Base-by-base conservation (phyloP, 2,329 filamentous ascomycete genomes). In the Pseudopithomyces maydicus region DNA sequence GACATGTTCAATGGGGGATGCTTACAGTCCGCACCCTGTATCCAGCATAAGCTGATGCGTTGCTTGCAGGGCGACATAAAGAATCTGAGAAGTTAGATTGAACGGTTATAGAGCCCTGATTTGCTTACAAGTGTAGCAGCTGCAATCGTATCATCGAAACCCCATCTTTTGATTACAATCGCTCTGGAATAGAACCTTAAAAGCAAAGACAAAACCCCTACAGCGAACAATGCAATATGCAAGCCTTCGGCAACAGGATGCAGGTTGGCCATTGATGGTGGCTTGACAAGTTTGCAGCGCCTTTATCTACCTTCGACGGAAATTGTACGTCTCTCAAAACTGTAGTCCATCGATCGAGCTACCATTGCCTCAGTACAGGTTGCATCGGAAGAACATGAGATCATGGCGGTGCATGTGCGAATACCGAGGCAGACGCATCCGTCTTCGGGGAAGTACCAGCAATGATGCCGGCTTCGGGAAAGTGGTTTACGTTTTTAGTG, bases 21-120 rank as follows among this genome's bases (percentile, higher is more conserved):
- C 45, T 17, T 38, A 36, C 45, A 22, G 22, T 15, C 33, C 33
- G 14, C 45, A 48, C 22, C 33, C 32, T 26, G 32, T 32, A 17
- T 36, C 36, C 17, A 48, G 19, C 29, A 48, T 7, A n/a, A 46
- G 44, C n/a, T 46, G 29, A 19, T 46, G 44, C 19, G n/a, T 8
- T 12, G 44, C 44, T 46, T 46, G 44, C n/a, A 46, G 26, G 23
- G 44, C 26, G n/a, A 46, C 44, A 17, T 46, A 46, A 6, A 46
- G 26, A 35, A 46, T 4, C 44, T 46, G 14, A 3, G 19, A 15
- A 1, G 26, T 46, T 11, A 46, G 44, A 15, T 6, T 29, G 12
- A 8, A 10, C 3, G 8, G 3, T 35, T 0, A 3, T 12, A 10
- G 29, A 33, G 6, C 8, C n/a, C 3, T 17, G 33, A 19, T 44